phyloP scores from a whole-genome alignment of 2,329 filamentous ascomycete species.

The Aspergillus jensenii region DNA sequence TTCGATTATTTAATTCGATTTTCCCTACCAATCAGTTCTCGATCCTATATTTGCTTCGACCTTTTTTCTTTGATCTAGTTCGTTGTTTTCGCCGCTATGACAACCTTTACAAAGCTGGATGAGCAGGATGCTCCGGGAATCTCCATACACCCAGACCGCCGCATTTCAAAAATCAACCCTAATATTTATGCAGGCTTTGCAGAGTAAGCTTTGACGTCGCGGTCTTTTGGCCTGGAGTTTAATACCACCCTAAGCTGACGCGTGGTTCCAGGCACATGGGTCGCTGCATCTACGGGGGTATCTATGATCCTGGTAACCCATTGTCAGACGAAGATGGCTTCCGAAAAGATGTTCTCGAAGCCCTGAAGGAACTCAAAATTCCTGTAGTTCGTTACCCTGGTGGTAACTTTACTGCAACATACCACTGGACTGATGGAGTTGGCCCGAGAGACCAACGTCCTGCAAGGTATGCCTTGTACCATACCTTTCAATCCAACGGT shows the following conservation, averaged over 20 bases:
- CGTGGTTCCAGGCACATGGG: conserved; percentile 70
- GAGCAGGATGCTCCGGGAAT: conserved; percentile 64
- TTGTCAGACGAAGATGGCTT: conserved; percentile 75
- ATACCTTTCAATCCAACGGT: neutral
- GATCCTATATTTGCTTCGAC: neutral
- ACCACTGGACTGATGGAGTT: conserved; percentile 81
- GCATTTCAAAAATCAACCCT: conserved; percentile 71
- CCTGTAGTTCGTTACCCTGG: conserved; percentile 80
- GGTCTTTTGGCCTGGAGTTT: neutral
- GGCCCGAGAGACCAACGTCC: conserved; percentile 71
- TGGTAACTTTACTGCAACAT: conserved; percentile 81
- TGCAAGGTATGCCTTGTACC: conserved; percentile 39
- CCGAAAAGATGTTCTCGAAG: conserved; percentile 73
- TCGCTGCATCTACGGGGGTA: conserved; percentile 81
- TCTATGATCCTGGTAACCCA: conserved; percentile 74
- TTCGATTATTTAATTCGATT: conserved; percentile 5
- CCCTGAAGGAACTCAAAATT: conserved; percentile 70
- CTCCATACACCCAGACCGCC: conserved; percentile 63
- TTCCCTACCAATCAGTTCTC: conserved; percentile 11
- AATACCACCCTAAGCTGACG: conserved; percentile 12
- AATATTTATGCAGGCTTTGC: conserved; percentile 84
- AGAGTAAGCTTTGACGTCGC: conserved; percentile 56
- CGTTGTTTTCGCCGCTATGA: conserved; percentile 51
- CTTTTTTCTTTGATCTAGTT: neutral
- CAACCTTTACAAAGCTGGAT: conserved; percentile 68